These are phyloP conservation scores for Kwoniella bestiolae DNA, from an alignment of 768 basidiomycete species.

Conservation along the genomic window DNA sequence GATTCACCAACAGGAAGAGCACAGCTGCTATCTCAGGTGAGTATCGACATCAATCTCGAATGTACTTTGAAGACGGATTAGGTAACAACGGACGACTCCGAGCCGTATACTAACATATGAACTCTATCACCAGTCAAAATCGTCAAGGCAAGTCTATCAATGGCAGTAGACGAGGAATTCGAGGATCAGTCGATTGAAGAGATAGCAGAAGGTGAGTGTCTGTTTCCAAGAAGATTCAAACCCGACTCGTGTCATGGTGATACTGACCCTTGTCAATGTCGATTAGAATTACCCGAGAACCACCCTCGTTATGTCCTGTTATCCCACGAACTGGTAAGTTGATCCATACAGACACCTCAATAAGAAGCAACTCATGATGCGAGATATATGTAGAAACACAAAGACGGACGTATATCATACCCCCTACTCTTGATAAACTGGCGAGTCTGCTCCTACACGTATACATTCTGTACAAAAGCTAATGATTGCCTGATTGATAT, in stretches of 20 bases:
- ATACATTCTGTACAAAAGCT: not conserved
- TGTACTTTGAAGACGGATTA: too few relatives aligned
- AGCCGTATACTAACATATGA: too few relatives aligned
- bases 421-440: slow-evolving; percentile 88
- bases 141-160: slow-evolving; percentile 75
- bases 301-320: slow-evolving; percentile 83
- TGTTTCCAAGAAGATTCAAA: too few relatives aligned
- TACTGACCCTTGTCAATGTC: slow-evolving; percentile 11
- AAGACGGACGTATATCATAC: slow-evolving; percentile 80
- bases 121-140: slow-evolving; percentile 70
- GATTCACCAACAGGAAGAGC: slow-evolving; percentile 67
- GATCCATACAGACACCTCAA: not conserved
- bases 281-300: slow-evolving; percentile 80
- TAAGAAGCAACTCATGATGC: not conserved
- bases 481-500: not conserved
- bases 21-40: slow-evolving; percentile 66
- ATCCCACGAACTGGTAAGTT: slow-evolving; percentile 70
- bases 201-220: slow-evolving; percentile 77
- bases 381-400: slow-evolving; percentile 61
- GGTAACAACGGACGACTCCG: too few relatives aligned
- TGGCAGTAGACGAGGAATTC: slow-evolving; percentile 83
- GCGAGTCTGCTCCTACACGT: slow-evolving; percentile 27
- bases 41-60: slow-evolving; percentile 3
- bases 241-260: too few relatives aligned
- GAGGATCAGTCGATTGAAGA: slow-evolving; percentile 78